A percentile compares a stretch with the other conserved stretches of the same genome.
These are phyloP conservation scores for Marasmius sp. DNA, from an alignment of 1,284 basidiomycete species.

Conservation along the genomic window DNA sequence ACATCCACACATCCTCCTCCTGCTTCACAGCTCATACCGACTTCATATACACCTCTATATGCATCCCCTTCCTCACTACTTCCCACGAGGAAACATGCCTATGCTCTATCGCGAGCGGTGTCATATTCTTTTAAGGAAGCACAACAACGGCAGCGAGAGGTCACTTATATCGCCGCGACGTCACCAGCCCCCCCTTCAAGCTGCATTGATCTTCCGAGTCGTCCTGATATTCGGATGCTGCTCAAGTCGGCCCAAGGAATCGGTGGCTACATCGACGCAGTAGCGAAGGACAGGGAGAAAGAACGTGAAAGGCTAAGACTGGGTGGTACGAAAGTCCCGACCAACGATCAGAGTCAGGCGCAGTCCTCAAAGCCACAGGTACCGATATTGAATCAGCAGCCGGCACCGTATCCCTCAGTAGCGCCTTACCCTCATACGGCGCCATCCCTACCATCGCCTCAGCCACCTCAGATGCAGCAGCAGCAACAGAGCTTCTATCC, in stretches of 20 bases:
- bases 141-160: neutral
- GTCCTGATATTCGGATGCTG: constrained; percentile 23
- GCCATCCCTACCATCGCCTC: neutral
- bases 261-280: constrained; percentile 66
- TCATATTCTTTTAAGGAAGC: neutral
- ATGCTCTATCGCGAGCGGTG: neutral
- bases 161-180: neutral
- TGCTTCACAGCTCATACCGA: neutral
- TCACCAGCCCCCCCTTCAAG: constrained; percentile 26
- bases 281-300: constrained; percentile 67
- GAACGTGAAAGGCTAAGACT: constrained; percentile 69
- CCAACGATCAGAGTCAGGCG: constrained; percentile 26
- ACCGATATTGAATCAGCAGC: neutral
- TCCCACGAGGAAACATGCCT: neutral
- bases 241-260: constrained; percentile 54
- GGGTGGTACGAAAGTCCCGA: constrained; percentile 47
- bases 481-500: constrained; percentile 45
- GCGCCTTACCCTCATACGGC: constrained; percentile 24
- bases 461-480: constrained; percentile 10
- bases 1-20: neutral
- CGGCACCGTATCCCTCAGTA: constrained; percentile 10
- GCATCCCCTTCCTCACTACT: neutral
- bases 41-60: neutral
- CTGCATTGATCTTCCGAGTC: constrained; percentile 17
- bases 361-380: neutral